Conservation (phyloP, 306 rosid species). For the Cicer arietinum region DNA sequence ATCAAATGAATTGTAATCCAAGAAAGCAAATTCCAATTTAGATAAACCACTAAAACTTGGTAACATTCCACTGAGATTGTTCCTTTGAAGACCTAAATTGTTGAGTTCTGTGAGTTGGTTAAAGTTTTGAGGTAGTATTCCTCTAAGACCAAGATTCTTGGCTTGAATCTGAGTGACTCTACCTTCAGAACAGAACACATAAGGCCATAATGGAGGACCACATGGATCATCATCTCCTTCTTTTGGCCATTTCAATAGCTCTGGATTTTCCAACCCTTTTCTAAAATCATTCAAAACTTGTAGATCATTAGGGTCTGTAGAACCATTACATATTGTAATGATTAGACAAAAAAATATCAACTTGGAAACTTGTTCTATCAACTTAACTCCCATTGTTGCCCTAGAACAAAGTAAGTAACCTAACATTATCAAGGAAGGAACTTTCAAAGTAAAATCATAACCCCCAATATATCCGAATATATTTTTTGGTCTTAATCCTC, state of each 20-base stretch:
- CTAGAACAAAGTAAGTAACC: conserved; percentile 6
- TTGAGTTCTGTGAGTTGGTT: conserved; percentile 73
- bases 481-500: too few species aligned
- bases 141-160: conserved; percentile 68
- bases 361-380: conserved; percentile 39
- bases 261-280: conserved; percentile 72
- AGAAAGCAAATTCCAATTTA: conserved; percentile 73
- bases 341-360: conserved; percentile 47
- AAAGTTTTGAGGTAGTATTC: conserved; percentile 68
- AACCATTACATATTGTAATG: conserved; percentile 46
- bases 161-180: conserved; percentile 84
- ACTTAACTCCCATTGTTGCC: conserved; percentile 48
- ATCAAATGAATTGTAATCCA: conserved; percentile 74
- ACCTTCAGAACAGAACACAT: conserved; percentile 64
- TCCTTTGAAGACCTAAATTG: conserved; percentile 82
- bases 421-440: conserved; percentile 25
- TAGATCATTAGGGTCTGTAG: conserved; percentile 69
- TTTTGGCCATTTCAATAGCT: conserved; percentile 74
- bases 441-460: conserved; percentile 42
- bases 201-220: conserved; percentile 79
- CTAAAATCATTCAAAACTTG: conserved; percentile 72
- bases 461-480: background rate
- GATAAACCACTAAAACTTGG: conserved; percentile 77
- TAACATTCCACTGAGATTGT: conserved; percentile 65
- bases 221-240: conserved; percentile 72